Conservation (phyloP, 352 stramenopile species). For the Phytophthora pluvialis region DNA sequence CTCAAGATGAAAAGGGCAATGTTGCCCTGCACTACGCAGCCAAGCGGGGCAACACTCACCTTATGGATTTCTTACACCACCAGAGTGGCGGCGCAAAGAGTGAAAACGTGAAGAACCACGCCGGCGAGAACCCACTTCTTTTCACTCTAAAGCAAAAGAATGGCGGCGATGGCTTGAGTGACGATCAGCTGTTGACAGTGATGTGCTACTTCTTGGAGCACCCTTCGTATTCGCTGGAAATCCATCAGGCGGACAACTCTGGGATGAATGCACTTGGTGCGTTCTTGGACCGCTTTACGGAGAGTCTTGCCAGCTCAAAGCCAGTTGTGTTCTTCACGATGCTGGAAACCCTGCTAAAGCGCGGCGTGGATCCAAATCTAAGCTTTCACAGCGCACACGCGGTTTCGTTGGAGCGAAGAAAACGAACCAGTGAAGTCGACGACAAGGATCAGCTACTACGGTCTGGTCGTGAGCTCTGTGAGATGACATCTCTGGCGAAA, state of each 20-base stretch:
- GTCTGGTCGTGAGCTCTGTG: constrained; percentile 44
- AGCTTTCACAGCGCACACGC: constrained; percentile 42
- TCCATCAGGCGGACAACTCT: constrained; percentile 33
- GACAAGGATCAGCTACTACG: constrained; percentile 25
- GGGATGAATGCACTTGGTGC: constrained; percentile 59
- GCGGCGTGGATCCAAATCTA: constrained; percentile 54
- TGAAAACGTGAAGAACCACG: constrained; percentile 49
- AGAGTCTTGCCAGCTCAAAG: constrained; percentile 26
- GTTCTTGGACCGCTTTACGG: constrained; percentile 65
- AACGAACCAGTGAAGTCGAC: not conserved
- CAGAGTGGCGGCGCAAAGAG: constrained; percentile 38
- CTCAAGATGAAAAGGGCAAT: constrained; percentile 46
- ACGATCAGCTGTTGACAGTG: constrained; percentile 40
- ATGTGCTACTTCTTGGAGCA: constrained; percentile 59
- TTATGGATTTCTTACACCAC: constrained; percentile 81
- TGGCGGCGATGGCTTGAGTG: constrained; percentile 31
- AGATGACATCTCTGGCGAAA: constrained; percentile 44
- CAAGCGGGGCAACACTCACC: constrained; percentile 52
- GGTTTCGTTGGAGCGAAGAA: constrained; percentile 19
- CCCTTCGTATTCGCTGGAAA: constrained; percentile 45
- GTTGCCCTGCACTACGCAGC: constrained; percentile 69
- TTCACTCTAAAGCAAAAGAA: constrained; percentile 57
- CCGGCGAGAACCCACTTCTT: constrained; percentile 59
- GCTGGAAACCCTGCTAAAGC: constrained; percentile 63
- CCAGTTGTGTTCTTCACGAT: constrained; percentile 41